These are phyloP conservation scores for Phytophthora multivora DNA, from an alignment of 352 stramenopile genomes.

Conservation along the genomic window DNA sequence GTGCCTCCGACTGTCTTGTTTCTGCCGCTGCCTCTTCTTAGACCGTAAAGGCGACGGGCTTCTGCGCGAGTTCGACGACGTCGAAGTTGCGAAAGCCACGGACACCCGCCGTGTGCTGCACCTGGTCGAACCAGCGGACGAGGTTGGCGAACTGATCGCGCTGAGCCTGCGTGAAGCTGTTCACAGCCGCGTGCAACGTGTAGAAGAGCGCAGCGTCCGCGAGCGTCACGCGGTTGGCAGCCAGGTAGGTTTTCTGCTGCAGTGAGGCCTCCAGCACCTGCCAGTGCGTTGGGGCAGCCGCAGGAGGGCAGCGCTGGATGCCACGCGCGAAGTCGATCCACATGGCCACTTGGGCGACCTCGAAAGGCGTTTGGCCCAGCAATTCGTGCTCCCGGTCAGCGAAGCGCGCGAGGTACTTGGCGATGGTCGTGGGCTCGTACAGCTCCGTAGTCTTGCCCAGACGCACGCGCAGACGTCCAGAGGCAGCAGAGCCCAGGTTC, in stretches of 20 bases:
- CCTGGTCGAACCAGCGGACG: constrained; percentile 86
- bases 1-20: not conserved
- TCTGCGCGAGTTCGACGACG: constrained; percentile 53
- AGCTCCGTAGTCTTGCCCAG: constrained; percentile 75
- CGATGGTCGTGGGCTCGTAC: constrained; percentile 75
- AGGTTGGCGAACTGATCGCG: constrained; percentile 59
- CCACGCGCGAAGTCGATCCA: constrained; percentile 73
- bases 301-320: constrained; percentile 45
- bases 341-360: constrained; percentile 78
- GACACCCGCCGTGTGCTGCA: constrained; percentile 85
- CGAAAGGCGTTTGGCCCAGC: constrained; percentile 57
- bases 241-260: constrained; percentile 68
- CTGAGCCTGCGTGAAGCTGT: constrained; percentile 42
- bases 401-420: constrained; percentile 74
- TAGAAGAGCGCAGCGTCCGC: constrained; percentile 83
- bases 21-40: constrained; percentile 45
- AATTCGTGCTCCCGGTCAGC: constrained; percentile 79
- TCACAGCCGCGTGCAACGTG: constrained; percentile 50
- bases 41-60: constrained; percentile 65
- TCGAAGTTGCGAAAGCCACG: constrained; percentile 80
- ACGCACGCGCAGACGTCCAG: constrained; percentile 74
- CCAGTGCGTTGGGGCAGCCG: constrained; percentile 55
- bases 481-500: constrained; percentile 69
- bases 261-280: constrained; percentile 65
- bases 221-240: constrained; percentile 72